A percentile compares a stretch with the other conserved stretches of the same genome.
Conservation (phyloP, 495 filamentous ascomycete genomes). For the Hypomontagnella monticulosa region DNA sequence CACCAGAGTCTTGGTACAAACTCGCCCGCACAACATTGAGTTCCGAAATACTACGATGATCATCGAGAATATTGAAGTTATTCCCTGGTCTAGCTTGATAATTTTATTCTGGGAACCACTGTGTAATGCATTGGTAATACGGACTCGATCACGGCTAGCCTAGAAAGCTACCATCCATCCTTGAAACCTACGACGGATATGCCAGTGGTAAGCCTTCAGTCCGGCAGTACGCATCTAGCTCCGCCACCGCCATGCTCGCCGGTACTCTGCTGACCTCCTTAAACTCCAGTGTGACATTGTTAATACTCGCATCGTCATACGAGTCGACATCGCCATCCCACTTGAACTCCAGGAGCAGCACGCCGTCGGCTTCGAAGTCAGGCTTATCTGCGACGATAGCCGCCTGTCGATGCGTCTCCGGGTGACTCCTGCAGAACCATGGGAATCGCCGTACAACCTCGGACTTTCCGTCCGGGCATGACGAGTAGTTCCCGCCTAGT, state of each 20-base stretch:
- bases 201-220: background rate
- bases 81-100: too few species aligned
- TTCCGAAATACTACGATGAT: too few species aligned
- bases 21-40: too few species aligned
- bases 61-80: too few species aligned
- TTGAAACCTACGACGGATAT: too few species aligned
- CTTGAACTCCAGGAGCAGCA: background rate
- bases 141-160: too few species aligned
- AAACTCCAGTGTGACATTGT: background rate
- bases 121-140: too few species aligned
- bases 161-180: too few species aligned
- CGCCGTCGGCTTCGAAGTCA: background rate
- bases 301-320: background rate
- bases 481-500: background rate
- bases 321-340: slow-evolving; percentile 5
- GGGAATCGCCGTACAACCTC: background rate
- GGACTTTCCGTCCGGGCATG: background rate
- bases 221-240: background rate
- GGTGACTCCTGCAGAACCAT: slow-evolving; percentile 1
- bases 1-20: too few species aligned
- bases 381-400: background rate
- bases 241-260: background rate
- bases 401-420: background rate
- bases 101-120: too few species aligned
- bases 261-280: background rate